A percentile compares a stretch with the other conserved stretches of the same genome.
These are phyloP conservation scores for Metarhizium album DNA, from an alignment of 2,329 filamentous ascomycete genomes.

Conservation along the genomic window DNA sequence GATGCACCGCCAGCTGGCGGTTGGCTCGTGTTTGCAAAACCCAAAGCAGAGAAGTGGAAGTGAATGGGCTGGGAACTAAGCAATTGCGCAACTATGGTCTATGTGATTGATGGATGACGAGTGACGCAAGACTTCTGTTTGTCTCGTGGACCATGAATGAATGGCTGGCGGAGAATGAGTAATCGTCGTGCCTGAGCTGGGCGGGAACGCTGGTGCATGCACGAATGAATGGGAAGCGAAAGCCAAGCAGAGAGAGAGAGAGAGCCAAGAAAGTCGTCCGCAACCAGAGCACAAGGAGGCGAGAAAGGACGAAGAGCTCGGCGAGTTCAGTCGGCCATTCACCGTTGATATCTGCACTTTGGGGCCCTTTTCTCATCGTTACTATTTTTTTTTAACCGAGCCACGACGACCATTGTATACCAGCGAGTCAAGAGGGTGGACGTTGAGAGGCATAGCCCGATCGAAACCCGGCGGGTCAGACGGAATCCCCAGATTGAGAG, in stretches of 20 bases:
- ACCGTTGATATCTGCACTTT: not conserved
- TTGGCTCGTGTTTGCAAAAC: not conserved
- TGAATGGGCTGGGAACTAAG: not conserved
- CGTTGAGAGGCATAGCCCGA: not conserved
- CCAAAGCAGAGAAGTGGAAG: not conserved
- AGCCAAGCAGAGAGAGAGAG: not conserved
- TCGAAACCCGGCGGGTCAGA: not conserved
- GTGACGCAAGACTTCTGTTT: not conserved
- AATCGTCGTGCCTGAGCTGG: not conserved
- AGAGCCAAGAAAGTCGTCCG: not conserved
- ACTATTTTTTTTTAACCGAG: not conserved
- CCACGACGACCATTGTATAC: not conserved
- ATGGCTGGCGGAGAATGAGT: not conserved
- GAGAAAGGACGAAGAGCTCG: not conserved
- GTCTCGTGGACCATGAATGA: not conserved
- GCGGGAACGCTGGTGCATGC: not conserved
- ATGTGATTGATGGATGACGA: not conserved
- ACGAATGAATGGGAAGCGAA: not conserved
- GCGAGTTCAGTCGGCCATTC: not conserved
- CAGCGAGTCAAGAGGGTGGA: not conserved
- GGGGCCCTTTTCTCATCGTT: too few species aligned
- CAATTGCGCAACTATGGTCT: not conserved
- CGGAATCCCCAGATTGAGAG: not conserved
- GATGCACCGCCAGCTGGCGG: constrained; percentile 6
- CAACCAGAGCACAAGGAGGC: not conserved